Base-by-base conservation (phyloP, 1,284 basidiomycete species). In the Meripilus lineatus region DNA sequence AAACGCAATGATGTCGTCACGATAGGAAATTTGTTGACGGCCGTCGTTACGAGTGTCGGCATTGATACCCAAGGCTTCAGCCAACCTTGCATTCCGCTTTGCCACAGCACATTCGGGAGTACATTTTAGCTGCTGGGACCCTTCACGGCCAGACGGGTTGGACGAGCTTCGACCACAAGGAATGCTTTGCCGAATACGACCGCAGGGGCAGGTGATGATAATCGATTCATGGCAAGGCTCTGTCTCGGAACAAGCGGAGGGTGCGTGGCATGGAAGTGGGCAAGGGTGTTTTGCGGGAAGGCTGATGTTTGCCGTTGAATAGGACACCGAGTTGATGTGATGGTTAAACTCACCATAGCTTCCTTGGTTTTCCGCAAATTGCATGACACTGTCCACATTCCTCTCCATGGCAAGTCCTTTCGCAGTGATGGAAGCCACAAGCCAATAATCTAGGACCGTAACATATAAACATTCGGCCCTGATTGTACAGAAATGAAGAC, bases 341-440 rank as follows among this genome's bases (percentile, higher is more conserved):
- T 11, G 39, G 24, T 26, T 20, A 28, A 33, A 69, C 75, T 17
- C 53, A 84, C 84, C 91, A 95, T 46, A 84, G 72, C 57, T 84
- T 85, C 45, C 92, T 77, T 4, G 83, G 69, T 64, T 95, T 96
- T 20, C 87, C 85, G 59, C 93, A 96, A 1, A 77, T 71, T 24
- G 83, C 76, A 7, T 70, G 72, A 61, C 92, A 95, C 1, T 71
- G 47, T 3, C 89, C 89, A 58, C 93, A 95, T 3, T 77, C 77
- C 38, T 81, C 89, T 1, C 74, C 66, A 57, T 96, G 93, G 58
- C 93, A 96, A 0, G 74, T 57, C 47, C 81, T 75, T 46, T 85
- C 79, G 60, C 93, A 96, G 21, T 75, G 78, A 61, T 96, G 93
- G 59, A 84, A 91, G 1, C 93, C 93, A 55, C 93, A 96, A 0